Evolutionary conservation across 139 green algal genomes (phyloP).

Genomic region (Micractinium sp.): DNA sequence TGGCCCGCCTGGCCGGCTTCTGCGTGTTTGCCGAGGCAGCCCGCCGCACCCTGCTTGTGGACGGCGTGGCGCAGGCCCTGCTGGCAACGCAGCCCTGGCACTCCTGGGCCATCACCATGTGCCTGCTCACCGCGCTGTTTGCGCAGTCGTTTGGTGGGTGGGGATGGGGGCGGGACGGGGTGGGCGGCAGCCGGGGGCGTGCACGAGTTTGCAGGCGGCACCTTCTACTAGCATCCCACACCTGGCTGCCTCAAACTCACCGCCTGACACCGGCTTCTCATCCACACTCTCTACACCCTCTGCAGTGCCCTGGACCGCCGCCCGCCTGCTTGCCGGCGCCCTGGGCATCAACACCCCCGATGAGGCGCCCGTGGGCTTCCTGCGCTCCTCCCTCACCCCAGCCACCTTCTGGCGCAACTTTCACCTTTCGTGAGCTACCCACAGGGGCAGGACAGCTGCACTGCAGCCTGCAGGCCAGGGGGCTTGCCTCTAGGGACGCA

Average conservation of each 20-base stretch:
- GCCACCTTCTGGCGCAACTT: slow-evolving; percentile 38
- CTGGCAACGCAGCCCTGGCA: slow-evolving; percentile 19
- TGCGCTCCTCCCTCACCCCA: slow-evolving; percentile 1
- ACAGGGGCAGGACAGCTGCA: no score
- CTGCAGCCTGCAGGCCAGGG: no score
- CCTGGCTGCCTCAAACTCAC: no score
- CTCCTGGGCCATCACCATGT: neutral
- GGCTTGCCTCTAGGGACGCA: no score
- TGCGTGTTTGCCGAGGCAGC: neutral
- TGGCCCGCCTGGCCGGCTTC: neutral
- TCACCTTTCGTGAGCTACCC: neutral
- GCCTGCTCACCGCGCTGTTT: slow-evolving; percentile 23
- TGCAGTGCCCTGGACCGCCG: slow-evolving; percentile 27
- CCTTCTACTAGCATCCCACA: neutral
- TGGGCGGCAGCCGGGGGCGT: neutral
- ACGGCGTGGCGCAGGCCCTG: neutral
- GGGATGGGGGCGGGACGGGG: neutral
- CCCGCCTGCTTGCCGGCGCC: neutral
- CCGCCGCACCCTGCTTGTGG: neutral
- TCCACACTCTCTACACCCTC: no score
- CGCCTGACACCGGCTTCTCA: no score
- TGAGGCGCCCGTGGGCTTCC: slow-evolving; percentile 20
- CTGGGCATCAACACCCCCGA: slow-evolving; percentile 11
- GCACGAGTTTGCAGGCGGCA: neutral
- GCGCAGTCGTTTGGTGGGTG: slow-evolving; percentile 19